Evolutionary conservation across 371 early-diverging fungal species (phyloP).

Genomic region (Funneliformis caledonium): DNA sequence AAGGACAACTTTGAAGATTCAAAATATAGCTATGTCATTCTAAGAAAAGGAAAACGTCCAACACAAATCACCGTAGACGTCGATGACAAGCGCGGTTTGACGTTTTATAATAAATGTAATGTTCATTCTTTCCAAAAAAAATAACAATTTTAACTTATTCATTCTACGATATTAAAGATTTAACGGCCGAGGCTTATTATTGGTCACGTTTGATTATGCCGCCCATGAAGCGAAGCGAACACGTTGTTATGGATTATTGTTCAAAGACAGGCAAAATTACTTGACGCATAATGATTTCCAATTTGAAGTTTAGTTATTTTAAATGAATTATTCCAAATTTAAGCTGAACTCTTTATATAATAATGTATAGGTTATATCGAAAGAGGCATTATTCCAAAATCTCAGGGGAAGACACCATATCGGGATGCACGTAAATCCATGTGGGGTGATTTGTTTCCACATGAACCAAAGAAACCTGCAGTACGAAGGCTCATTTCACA

Average conservation of each 20-base stretch:
- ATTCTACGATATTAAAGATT: conserved; percentile 2
- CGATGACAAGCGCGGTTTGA: background rate
- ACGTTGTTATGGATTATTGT: conserved; percentile 77
- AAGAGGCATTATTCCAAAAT: conserved; percentile 74
- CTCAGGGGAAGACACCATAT: conserved; percentile 75
- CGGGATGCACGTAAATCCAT: conserved; percentile 76
- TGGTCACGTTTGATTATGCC: conserved; percentile 79
- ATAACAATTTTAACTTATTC: background rate
- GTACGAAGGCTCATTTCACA: background rate
- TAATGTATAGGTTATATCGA: conserved; percentile 56
- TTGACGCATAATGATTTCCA: background rate
- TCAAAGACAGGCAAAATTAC: conserved; percentile 53
- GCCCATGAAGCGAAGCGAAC: conserved; percentile 77
- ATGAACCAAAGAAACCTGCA: conserved; percentile 62
- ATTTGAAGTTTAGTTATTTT: background rate
- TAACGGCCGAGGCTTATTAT: conserved; percentile 44
- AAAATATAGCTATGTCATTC: conserved; percentile 80
- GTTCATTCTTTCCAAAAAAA: background rate
- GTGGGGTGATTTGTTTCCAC: conserved; percentile 88
- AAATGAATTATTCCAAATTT: background rate
- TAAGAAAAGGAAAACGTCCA: conserved; percentile 72
- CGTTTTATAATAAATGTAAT: background rate
- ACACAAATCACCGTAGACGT: background rate
- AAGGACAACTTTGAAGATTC: conserved; percentile 71
- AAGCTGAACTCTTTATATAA: background rate